Percentiles rank a stretch among this genome's conserved stretches.
phyloP scores from a whole-genome alignment of 2,329 filamentous ascomycete species.

The Ceratocystis diversiconidia region DNA sequence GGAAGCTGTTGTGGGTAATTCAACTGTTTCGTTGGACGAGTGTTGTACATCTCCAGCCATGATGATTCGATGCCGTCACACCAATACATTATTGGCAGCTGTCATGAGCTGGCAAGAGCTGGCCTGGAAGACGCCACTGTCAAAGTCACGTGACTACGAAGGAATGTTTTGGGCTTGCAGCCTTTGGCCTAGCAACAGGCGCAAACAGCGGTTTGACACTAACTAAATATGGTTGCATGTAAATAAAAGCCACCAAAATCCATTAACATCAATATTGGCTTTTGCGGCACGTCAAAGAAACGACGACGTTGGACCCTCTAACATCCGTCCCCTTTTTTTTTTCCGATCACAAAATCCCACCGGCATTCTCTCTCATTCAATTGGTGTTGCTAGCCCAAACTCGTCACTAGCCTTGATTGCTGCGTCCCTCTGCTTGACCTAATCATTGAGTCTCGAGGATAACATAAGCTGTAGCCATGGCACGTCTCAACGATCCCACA shows the following conservation, averaged over 20 bases:
- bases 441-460: background rate
- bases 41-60: background rate
- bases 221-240: background rate
- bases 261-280: background rate
- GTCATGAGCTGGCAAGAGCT: background rate
- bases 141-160: background rate
- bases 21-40: too few relatives aligned
- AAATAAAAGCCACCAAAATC: conserved; percentile 8
- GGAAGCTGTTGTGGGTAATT: too few relatives aligned
- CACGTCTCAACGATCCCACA: conserved; percentile 63
- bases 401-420: background rate
- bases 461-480: conserved; percentile 43
- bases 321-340: background rate
- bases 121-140: background rate
- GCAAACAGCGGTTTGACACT: background rate
- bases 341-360: background rate
- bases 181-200: conserved; percentile 3
- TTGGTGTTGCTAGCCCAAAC: background rate
- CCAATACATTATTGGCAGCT: background rate
- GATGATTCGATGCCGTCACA: background rate
- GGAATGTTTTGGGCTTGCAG: background rate
- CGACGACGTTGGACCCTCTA: background rate
- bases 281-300: background rate
- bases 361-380: background rate
- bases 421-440: background rate